These are phyloP conservation scores for Pseudonitzschia multiseries DNA, from an alignment of 108 stramenopile genomes.

Conservation along the genomic window DNA sequence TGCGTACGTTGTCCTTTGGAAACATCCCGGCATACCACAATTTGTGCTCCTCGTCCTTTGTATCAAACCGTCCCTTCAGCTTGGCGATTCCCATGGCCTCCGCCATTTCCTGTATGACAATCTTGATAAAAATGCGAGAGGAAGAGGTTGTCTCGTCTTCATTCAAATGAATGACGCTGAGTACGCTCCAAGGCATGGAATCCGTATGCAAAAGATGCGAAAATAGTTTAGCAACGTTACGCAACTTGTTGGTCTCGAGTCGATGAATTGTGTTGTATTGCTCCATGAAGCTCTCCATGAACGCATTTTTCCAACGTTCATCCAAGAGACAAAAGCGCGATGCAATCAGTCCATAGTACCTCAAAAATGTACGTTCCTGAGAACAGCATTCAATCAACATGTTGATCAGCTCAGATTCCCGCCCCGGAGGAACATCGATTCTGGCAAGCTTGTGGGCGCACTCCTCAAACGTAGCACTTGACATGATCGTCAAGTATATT, in stretches of 20 bases:
- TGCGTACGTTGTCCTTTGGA: constrained; percentile 92
- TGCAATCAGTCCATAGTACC: constrained; percentile 94
- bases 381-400: constrained; percentile 99
- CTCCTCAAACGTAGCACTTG: constrained; percentile 97
- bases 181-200: constrained; percentile 94
- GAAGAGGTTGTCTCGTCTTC: constrained; percentile 98
- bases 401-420: constrained; percentile 86
- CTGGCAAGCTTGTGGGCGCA: constrained; percentile 97
- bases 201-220: constrained; percentile 97
- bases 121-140: constrained; percentile 97
- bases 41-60: constrained; percentile 60
- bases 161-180: constrained; percentile 88
- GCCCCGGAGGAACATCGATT: constrained; percentile 90
- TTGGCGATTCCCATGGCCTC: constrained; percentile 92
- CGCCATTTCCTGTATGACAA: constrained; percentile 95
- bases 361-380: constrained; percentile 94
- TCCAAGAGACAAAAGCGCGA: constrained; percentile 93
- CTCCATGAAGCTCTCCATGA: constrained; percentile 77
- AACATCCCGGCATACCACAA: constrained; percentile 94
- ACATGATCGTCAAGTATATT: constrained; percentile 99
- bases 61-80: constrained; percentile 86
- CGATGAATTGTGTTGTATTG: constrained; percentile 96
- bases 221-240: constrained; percentile 98
- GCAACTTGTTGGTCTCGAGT: constrained; percentile 97
- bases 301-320: constrained; percentile 88